phyloP scores from a whole-genome alignment of 2,329 filamentous ascomycete species.

The Tolypocladium capitatum region DNA sequence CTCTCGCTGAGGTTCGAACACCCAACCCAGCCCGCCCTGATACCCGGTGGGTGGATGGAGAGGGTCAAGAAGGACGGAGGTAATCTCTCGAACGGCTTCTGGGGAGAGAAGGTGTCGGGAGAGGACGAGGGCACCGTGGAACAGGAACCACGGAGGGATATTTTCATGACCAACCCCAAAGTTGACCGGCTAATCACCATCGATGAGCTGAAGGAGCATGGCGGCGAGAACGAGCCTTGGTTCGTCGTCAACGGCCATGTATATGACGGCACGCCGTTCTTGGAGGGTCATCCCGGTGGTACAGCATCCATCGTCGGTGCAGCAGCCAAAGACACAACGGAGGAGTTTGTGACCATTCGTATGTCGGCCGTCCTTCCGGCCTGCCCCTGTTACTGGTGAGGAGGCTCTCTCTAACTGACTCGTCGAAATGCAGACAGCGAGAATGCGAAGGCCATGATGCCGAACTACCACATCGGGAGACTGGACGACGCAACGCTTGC shows the following conservation, averaged over 20 bases:
- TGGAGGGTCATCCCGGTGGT: slow-evolving; percentile 75
- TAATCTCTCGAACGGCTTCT: slow-evolving; percentile 67
- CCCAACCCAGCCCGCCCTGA: slow-evolving; percentile 67
- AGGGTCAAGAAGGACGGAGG: slow-evolving; percentile 72
- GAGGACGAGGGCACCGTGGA: slow-evolving; percentile 27
- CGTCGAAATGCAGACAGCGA: slow-evolving; percentile 56
- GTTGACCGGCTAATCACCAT: slow-evolving; percentile 51
- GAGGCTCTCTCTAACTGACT: not conserved
- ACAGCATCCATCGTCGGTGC: slow-evolving; percentile 72
- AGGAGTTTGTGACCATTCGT: slow-evolving; percentile 90
- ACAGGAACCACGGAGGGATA: slow-evolving; percentile 45
- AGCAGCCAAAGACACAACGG: slow-evolving; percentile 69
- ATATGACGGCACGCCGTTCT: slow-evolving; percentile 71
- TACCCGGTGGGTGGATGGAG: slow-evolving; percentile 87
- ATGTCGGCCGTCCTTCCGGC: slow-evolving; percentile 25
- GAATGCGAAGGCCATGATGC: slow-evolving; percentile 85
- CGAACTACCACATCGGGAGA: slow-evolving; percentile 68
- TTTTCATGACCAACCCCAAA: slow-evolving; percentile 63
- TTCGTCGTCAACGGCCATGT: slow-evolving; percentile 83
- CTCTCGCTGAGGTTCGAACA: slow-evolving; percentile 64
- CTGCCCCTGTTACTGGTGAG: too few species aligned
- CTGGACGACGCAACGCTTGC: slow-evolving; percentile 46
- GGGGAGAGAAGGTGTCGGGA: slow-evolving; percentile 60
- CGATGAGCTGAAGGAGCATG: slow-evolving; percentile 59
- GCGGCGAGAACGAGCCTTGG: slow-evolving; percentile 56